Base-by-base conservation (phyloP, 23 red algal genomes). In the Gracilariopsis chorda region DNA sequence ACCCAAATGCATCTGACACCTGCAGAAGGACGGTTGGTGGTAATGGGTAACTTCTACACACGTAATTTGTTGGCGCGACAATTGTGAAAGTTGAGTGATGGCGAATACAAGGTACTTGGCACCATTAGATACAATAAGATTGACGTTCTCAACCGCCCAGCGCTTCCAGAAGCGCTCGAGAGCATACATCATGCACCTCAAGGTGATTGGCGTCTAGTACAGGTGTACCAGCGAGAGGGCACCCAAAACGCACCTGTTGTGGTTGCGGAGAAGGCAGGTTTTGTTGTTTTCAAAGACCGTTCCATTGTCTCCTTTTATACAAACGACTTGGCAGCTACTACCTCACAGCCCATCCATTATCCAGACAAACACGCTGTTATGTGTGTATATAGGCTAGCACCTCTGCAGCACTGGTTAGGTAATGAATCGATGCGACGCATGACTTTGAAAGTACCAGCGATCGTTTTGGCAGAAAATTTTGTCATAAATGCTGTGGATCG, bases 41-140 rank as follows among this genome's bases (percentile, higher is more conserved):
- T 74, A 39, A 74, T 36, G 11, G 68, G 33, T 74, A 74, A 74
- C 40, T 45, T 74, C 21, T 74, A 74, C 21, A 74, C 68, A 32
- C 68, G 28, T 32, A 21, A 45, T 36, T 8, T 23, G 4, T 17
- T 74, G 68, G 68, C 68, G 7, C 68, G 68, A 12, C 68, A 74
- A 23, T 61, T 61, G 56, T 4, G 29, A n/a, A 27, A 11, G 16
- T 4, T 59, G 29, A 73, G 67, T 35, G 67, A 73, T 33, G 4
- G 7, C 28, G 27, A 73, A 13, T 73, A 33, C 7, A 9, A 46
- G 21, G 4, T 73, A 34, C 20, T 73, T 40, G 67, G 67, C 6
- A 73, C 13, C 23, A 32, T 46, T 7, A 40, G 67, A 4, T 73
- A 34, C 41, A 73, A 40, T 33, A 73, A 73, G 4, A 32, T 73